phyloP scores from a whole-genome alignment of 1,139 yeast species.

The Zhuliangozyma parablackwelliae region DNA sequence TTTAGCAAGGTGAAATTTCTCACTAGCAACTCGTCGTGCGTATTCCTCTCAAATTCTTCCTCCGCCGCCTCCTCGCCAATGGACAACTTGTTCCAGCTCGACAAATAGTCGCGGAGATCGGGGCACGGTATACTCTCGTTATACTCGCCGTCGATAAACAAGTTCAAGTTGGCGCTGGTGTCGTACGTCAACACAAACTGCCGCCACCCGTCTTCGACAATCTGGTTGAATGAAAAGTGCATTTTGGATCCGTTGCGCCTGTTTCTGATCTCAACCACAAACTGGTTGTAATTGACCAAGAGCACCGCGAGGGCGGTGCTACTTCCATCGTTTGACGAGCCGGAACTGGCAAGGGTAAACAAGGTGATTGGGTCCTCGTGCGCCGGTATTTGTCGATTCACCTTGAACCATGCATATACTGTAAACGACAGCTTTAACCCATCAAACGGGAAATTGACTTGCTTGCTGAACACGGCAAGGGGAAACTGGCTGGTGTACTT shows the following conservation, averaged over 20 bases:
- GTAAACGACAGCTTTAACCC: slow-evolving; percentile 18
- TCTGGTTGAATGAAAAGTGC: slow-evolving; percentile 35
- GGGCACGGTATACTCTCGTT: slow-evolving; percentile 45
- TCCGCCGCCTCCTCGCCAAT: slow-evolving; percentile 23
- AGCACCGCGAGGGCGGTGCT: slow-evolving; percentile 23
- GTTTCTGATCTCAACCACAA: slow-evolving; percentile 28
- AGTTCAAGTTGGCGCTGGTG: slow-evolving; percentile 30
- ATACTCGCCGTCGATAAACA: slow-evolving; percentile 40
- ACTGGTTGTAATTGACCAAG: slow-evolving; percentile 27
- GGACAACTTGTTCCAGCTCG: slow-evolving; percentile 37
- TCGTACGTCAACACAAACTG: slow-evolving; percentile 40
- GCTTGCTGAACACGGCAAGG: slow-evolving; percentile 26
- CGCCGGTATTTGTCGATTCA: slow-evolving; percentile 14
- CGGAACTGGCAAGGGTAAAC: slow-evolving; percentile 27
- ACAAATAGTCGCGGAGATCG: slow-evolving; percentile 22
- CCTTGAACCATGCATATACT: slow-evolving; percentile 36
- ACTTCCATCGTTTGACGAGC: slow-evolving; percentile 9
- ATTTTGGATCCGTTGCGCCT: slow-evolving; percentile 21
- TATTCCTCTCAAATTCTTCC: background rate
- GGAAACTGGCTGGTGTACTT: slow-evolving; percentile 27
- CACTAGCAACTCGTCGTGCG: slow-evolving; percentile 26
- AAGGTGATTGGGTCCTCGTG: slow-evolving; percentile 19
- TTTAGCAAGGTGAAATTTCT: slow-evolving; percentile 31
- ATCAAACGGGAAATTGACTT: slow-evolving; percentile 22
- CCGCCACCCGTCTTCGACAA: slow-evolving; percentile 24